These are phyloP conservation scores for Pseudohalonectria lignicola DNA, from an alignment of 2,329 filamentous ascomycete genomes.

Conservation along the genomic window DNA sequence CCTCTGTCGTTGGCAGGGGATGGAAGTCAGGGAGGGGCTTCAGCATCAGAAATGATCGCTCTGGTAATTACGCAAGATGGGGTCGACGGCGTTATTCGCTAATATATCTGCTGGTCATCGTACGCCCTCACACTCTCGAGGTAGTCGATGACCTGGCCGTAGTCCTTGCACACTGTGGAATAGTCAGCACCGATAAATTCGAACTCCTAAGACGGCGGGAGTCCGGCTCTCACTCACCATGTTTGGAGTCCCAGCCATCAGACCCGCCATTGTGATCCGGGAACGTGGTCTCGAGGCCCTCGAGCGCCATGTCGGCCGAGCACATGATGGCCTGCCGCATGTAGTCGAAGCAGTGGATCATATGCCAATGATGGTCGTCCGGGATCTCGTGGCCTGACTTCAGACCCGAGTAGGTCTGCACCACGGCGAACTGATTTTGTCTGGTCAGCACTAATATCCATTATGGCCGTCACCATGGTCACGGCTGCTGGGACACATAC, in stretches of 20 bases:
- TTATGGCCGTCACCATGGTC: too few species aligned
- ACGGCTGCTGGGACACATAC: slow-evolving; percentile 10
- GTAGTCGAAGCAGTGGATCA: slow-evolving; percentile 37
- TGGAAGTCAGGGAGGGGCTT: too few species aligned
- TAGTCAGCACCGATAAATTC: neutral
- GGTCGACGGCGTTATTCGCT: too few species aligned
- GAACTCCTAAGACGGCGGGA: neutral
- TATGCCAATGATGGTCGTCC: slow-evolving; percentile 33
- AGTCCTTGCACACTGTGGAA: slow-evolving; percentile 28
- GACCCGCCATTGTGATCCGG: slow-evolving; percentile 32
- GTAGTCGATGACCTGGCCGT: slow-evolving; percentile 26
- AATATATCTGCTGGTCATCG: slow-evolving; percentile 31
- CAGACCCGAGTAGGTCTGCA: slow-evolving; percentile 30
- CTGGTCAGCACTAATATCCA: too few species aligned
- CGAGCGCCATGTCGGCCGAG: slow-evolving; percentile 30
- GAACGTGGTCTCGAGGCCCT: slow-evolving; percentile 33
- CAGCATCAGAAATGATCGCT: too few species aligned
- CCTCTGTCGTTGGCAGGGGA: too few species aligned
- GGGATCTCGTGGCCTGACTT: slow-evolving; percentile 25
- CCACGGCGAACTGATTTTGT: slow-evolving; percentile 23
- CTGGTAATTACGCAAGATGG: too few species aligned
- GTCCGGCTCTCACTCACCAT: slow-evolving; percentile 17
- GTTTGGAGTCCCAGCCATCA: slow-evolving; percentile 35
- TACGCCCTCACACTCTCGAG: slow-evolving; percentile 32
- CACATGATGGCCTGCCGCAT: slow-evolving; percentile 35